A percentile compares a stretch with the other conserved stretches of the same genome.
These are phyloP conservation scores for Boechera stricta DNA, from an alignment of 345 rosid species.

Conservation along the genomic window DNA sequence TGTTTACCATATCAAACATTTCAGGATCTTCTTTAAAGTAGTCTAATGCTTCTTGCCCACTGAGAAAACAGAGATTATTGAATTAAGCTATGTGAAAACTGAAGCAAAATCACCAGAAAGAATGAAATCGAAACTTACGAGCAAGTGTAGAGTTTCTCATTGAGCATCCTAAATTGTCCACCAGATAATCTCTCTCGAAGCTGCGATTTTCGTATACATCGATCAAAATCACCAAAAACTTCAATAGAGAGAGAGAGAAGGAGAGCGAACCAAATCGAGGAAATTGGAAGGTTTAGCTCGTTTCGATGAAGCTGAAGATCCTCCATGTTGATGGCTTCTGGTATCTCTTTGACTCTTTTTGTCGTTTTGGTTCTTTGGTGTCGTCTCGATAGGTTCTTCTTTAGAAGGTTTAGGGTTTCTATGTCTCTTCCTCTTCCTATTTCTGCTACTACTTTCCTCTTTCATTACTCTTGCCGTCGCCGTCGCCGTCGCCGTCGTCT, in stretches of 20 bases:
- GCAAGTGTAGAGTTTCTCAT: conserved; percentile 95
- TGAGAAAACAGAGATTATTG: conserved; percentile 36
- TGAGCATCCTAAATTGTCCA: conserved; percentile 92
- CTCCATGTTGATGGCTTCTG: conserved; percentile 22
- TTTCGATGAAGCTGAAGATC: conserved; percentile 44
- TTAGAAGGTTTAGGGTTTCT: conserved; percentile 39
- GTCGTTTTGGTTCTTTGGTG: conserved; percentile 16
- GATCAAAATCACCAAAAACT: background rate
- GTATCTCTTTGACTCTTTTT: conserved; percentile 35
- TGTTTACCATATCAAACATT: conserved; percentile 76
- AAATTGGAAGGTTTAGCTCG: conserved; percentile 48
- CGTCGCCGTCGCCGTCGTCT: background rate
- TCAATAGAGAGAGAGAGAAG: conserved; percentile 13
- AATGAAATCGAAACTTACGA: conserved; percentile 48
- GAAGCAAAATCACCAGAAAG: background rate
- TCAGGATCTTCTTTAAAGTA: conserved; percentile 83
- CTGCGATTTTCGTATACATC: conserved; percentile 47
- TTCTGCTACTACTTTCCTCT: conserved; percentile 50
- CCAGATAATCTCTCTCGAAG: conserved; percentile 66
- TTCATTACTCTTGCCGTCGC: conserved; percentile 41
- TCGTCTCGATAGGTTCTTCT: conserved; percentile 28
- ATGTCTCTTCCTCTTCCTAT: conserved; percentile 60
- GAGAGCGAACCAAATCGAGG: conserved; percentile 66
- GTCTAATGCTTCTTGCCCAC: conserved; percentile 82
- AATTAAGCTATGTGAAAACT: background rate